Conservation (phyloP, 257 asterid genomes). For the Forsythia viridissima region DNA sequence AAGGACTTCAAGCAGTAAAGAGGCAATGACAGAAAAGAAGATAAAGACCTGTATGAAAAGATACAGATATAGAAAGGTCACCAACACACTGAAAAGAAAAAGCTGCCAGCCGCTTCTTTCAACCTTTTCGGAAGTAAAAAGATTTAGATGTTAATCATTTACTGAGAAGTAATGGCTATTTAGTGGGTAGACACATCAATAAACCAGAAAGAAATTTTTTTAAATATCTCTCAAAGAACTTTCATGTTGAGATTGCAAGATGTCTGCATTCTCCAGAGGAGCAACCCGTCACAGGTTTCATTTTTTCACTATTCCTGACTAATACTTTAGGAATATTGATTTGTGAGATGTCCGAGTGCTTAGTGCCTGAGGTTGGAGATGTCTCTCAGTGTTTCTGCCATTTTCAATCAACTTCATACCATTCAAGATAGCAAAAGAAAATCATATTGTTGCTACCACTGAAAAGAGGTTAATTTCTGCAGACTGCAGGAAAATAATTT, state of each 20-base stretch:
- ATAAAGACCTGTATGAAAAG: slow-evolving; percentile 70
- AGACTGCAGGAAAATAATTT: background rate
- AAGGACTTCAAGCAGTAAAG: slow-evolving; percentile 68
- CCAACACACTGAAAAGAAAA: background rate
- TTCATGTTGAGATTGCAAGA: background rate
- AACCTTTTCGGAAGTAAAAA: background rate
- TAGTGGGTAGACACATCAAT: background rate
- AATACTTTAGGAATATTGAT: background rate
- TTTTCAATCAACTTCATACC: background rate
- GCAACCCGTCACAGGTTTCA: background rate
- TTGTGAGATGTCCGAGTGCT: background rate
- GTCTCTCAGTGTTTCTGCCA: background rate
- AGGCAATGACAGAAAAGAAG: slow-evolving; percentile 63
- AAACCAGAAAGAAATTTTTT: background rate
- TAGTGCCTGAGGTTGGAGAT: background rate
- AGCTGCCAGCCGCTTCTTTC: background rate
- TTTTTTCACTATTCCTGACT: background rate
- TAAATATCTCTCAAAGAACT: background rate
- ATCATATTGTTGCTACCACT: background rate
- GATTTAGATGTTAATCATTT: background rate
- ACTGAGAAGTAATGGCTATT: background rate
- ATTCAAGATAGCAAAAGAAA: background rate
- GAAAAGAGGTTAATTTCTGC: background rate
- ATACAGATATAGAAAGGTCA: slow-evolving; percentile 11
- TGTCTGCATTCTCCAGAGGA: background rate